Evolutionary conservation across 345 rosid genomes (phyloP).

Genomic region (Acer yangbiense): DNA sequence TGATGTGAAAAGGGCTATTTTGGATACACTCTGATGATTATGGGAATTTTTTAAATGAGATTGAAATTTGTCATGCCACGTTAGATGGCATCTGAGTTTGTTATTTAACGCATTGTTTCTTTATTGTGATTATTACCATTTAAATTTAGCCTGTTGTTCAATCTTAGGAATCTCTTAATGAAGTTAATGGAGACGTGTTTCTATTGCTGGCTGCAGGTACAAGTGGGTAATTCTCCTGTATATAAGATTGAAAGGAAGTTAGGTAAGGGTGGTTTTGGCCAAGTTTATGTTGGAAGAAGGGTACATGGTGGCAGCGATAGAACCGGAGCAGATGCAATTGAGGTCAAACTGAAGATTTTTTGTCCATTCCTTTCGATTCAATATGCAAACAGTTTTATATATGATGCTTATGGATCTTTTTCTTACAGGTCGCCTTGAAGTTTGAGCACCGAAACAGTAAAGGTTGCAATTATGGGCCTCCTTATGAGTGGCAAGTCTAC

Average conservation of each 20-base stretch:
- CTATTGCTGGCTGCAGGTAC: conserved; percentile 53
- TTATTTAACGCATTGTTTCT: not conserved
- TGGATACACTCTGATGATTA: not conserved
- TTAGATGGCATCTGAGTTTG: not conserved
- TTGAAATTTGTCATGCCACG: not conserved
- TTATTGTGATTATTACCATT: not conserved
- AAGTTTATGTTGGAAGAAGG: conserved; percentile 93
- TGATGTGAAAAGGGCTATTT: not conserved
- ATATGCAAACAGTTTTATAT: conserved; percentile 10
- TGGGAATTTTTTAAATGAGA: not conserved
- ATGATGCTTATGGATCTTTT: conserved; percentile 17
- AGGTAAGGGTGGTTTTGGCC: conserved; percentile 99
- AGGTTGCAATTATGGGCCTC: conserved; percentile 97
- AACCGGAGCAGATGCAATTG: conserved; percentile 78
- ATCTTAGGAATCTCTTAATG: not conserved
- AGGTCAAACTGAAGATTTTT: conserved; percentile 39
- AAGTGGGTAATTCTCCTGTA: conserved; percentile 85
- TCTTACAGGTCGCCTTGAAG: conserved; percentile 86
- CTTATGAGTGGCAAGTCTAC: conserved; percentile 98
- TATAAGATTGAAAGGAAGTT: conserved; percentile 84
- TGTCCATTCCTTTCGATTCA: conserved; percentile 2
- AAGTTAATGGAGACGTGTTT: conserved; percentile 3
- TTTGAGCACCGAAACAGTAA: conserved; percentile 93
- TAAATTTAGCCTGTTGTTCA: conserved; percentile 5
- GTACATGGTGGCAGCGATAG: conserved; percentile 66